Evolutionary conservation across 192 early-diverging fungal genomes (phyloP).

Genomic region (Irineochytrium annulatum): DNA sequence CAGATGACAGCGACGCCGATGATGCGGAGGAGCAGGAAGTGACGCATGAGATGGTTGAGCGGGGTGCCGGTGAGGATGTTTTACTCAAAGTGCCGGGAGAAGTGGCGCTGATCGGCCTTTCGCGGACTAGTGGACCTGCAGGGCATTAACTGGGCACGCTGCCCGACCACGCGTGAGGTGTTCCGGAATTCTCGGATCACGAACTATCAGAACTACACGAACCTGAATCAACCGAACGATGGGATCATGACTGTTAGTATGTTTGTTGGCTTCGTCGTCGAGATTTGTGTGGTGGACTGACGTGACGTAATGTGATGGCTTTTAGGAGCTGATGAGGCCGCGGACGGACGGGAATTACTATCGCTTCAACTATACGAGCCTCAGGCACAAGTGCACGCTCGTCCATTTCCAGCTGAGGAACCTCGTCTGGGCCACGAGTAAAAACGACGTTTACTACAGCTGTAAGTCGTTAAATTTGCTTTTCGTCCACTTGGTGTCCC

Average conservation of each 20-base stretch:
- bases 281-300: neutral
- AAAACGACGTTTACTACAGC: slow-evolving; percentile 58
- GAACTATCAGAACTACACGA: slow-evolving; percentile 45
- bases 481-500: neutral
- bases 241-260: slow-evolving; percentile 11
- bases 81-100: no score
- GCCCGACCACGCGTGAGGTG: slow-evolving; percentile 33
- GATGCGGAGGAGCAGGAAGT: no score
- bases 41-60: no score
- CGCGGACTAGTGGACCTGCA: slow-evolving; percentile 55
- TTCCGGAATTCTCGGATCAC: slow-evolving; percentile 39
- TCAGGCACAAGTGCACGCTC: slow-evolving; percentile 45
- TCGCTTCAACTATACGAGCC: slow-evolving; percentile 16
- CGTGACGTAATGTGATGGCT: neutral
- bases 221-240: slow-evolving; percentile 19
- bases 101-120: no score
- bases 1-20: no score
- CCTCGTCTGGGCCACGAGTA: slow-evolving; percentile 52
- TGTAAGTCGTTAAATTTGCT: slow-evolving; percentile 17
- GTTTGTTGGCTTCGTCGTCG: neutral
- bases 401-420: slow-evolving; percentile 65
- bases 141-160: slow-evolving; percentile 49
- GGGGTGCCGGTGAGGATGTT: no score
- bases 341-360: slow-evolving; percentile 3
- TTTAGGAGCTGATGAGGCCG: neutral